phyloP scores from a whole-genome alignment of 1,284 basidiomycete genomes.

The Agaricales sp. region DNA sequence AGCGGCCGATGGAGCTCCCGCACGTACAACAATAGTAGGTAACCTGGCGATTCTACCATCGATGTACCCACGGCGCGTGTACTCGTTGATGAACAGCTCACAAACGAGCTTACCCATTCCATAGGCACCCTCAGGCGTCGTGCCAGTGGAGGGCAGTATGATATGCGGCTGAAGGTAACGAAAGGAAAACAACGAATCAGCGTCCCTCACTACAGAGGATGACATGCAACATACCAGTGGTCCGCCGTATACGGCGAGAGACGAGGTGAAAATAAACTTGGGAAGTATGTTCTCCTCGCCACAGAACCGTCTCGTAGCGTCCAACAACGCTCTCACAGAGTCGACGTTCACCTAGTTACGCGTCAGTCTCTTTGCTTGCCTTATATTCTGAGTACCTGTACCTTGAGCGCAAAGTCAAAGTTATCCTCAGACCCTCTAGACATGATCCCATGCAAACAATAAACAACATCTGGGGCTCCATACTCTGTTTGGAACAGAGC shows the following conservation, averaged over 20 bases:
- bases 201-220: too few relatives aligned
- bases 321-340: conserved; percentile 42
- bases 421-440: conserved; percentile 4
- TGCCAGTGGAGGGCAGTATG: conserved; percentile 38
- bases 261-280: conserved; percentile 53
- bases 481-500: conserved; percentile 15
- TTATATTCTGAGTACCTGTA: too few relatives aligned
- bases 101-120: conserved; percentile 47
- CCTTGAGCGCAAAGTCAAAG: conserved; percentile 4
- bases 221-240: conserved; percentile 36
- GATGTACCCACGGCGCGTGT: conserved; percentile 48
- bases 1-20: conserved; percentile 45
- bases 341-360: conserved; percentile 53
- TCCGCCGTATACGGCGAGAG: conserved; percentile 56
- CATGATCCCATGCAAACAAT: conserved; percentile 4
- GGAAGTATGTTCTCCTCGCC: conserved; percentile 21
- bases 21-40: conserved; percentile 51
- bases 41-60: conserved; percentile 54
- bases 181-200: too few relatives aligned
- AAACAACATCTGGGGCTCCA: neutral
- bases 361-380: neutral
- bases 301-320: conserved; percentile 32
- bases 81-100: conserved; percentile 58
- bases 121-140: conserved; percentile 48
- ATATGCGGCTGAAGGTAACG: conserved; percentile 36